Evolutionary conservation across 1,139 yeast species (phyloP).

Genomic region (Candida tunisiensis): DNA sequence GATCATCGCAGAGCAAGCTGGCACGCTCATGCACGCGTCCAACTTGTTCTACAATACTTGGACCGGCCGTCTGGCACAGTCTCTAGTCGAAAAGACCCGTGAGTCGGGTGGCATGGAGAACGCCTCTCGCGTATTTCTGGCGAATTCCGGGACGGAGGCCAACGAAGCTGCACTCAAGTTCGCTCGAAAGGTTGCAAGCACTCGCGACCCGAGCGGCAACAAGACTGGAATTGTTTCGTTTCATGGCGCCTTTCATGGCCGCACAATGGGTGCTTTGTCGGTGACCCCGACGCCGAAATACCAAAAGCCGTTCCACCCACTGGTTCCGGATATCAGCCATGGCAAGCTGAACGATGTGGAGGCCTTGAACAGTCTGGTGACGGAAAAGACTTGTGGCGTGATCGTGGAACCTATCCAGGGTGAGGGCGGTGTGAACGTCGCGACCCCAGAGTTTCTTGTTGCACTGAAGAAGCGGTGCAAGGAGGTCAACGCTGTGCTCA

Average conservation of each 20-base stretch:
- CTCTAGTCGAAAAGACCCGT: conserved; percentile 52
- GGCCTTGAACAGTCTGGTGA: conserved; percentile 40
- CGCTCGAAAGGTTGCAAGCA: conserved; percentile 69
- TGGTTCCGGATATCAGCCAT: conserved; percentile 65
- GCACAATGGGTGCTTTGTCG: conserved; percentile 84
- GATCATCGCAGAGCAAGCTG: conserved; percentile 55
- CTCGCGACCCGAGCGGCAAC: conserved; percentile 22
- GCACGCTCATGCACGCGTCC: conserved; percentile 63
- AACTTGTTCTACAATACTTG: conserved; percentile 74
- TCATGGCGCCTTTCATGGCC: conserved; percentile 81
- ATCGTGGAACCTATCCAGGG: conserved; percentile 96
- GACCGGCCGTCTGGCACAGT: conserved; percentile 64
- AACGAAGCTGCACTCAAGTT: conserved; percentile 95
- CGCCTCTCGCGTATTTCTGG: conserved; percentile 72
- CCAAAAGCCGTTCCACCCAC: conserved; percentile 77
- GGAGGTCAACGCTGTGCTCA: conserved; percentile 56
- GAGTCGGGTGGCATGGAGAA: conserved; percentile 61
- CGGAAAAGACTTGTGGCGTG: conserved; percentile 74
- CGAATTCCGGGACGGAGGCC: conserved; percentile 94
- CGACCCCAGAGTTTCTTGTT: conserved; percentile 43
- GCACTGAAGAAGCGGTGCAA: conserved; percentile 53
- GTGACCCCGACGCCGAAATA: conserved; percentile 89
- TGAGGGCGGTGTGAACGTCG: conserved; percentile 82
- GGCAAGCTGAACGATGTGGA: conserved; percentile 45
- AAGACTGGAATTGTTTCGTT: conserved; percentile 76